phyloP scores from a whole-genome alignment of 2,329 filamentous ascomycete genomes.

The Pseudopyrenochaeta lycopersici region DNA sequence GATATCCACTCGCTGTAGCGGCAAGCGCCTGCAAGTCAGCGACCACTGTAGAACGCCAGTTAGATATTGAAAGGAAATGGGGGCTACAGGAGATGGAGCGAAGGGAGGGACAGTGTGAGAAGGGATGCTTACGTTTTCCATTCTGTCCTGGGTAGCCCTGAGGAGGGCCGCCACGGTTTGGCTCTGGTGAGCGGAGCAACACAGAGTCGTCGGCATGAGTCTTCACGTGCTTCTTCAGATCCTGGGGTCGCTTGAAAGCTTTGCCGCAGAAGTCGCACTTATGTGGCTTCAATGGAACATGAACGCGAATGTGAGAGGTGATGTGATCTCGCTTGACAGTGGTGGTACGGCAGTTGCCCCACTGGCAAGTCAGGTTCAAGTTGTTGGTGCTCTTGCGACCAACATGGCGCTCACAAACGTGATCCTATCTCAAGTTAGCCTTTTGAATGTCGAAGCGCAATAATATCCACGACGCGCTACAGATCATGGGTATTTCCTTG shows the following conservation, averaged over 20 bases:
- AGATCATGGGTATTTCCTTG: too few relatives aligned
- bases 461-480: neutral
- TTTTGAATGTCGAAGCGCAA: neutral
- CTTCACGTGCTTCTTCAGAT: constrained; percentile 99
- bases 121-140: constrained; percentile 51
- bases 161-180: constrained; percentile 56
- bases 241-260: constrained; percentile 98
- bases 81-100: constrained; percentile 4
- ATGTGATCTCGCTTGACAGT: constrained; percentile 99
- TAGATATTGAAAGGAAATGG: constrained; percentile 42
- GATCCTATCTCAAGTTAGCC: constrained; percentile 70
- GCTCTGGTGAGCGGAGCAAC: constrained; percentile 70
- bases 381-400: constrained; percentile 99
- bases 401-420: constrained; percentile 98
- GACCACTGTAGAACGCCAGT: constrained; percentile 48
- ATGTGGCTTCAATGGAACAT: constrained; percentile 98
- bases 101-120: constrained; percentile 8
- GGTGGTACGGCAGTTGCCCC: constrained; percentile 94
- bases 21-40: constrained; percentile 60
- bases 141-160: constrained; percentile 46
- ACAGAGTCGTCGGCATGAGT: constrained; percentile 97
- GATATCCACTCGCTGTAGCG: constrained; percentile 59
- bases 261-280: constrained; percentile 99
- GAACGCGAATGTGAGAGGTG: constrained; percentile 97
- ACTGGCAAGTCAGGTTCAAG: constrained; percentile 94